Evolutionary conservation across 23 red algal species (phyloP).

Genomic region (Pyropia haitanensis): DNA sequence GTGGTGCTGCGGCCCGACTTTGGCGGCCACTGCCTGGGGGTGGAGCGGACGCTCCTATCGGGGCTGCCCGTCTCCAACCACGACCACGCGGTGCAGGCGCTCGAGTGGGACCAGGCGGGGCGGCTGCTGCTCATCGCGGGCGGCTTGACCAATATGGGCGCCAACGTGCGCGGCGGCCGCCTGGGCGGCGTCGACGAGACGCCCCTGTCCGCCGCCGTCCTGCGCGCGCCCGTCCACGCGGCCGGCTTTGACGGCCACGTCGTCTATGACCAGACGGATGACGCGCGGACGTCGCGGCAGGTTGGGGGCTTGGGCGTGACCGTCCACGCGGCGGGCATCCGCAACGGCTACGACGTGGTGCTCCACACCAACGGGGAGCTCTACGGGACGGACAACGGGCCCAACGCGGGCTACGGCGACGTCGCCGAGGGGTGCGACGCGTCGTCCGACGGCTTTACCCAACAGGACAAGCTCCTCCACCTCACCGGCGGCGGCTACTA

Average conservation of each 20-base stretch:
- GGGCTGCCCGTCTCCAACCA: slow-evolving; percentile 49
- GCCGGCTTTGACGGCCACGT: slow-evolving; percentile 34
- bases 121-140: slow-evolving; percentile 32
- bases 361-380: slow-evolving; percentile 31
- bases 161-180: slow-evolving; percentile 10
- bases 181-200: slow-evolving; percentile 20
- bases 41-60: slow-evolving; percentile 21
- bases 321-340: slow-evolving; percentile 35
- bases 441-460: slow-evolving; percentile 3
- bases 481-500: slow-evolving; percentile 21
- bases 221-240: slow-evolving; percentile 21
- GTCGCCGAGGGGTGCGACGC: slow-evolving; percentile 24
- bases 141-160: slow-evolving; percentile 26
- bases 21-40: slow-evolving; percentile 32
- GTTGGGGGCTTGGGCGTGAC: slow-evolving; percentile 14
- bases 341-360: slow-evolving; percentile 29
- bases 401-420: too few relatives aligned
- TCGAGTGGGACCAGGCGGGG: slow-evolving; percentile 40
- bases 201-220: slow-evolving; percentile 27
- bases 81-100: slow-evolving; percentile 47
- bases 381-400: slow-evolving; percentile 50
- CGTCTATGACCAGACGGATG: slow-evolving; percentile 18
- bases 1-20: slow-evolving; percentile 35
- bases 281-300: slow-evolving; percentile 17
- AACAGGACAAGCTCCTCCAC: slow-evolving; percentile 16